Conservation (phyloP, 2,329 filamentous ascomycete species). For the Drechslera avenae region DNA sequence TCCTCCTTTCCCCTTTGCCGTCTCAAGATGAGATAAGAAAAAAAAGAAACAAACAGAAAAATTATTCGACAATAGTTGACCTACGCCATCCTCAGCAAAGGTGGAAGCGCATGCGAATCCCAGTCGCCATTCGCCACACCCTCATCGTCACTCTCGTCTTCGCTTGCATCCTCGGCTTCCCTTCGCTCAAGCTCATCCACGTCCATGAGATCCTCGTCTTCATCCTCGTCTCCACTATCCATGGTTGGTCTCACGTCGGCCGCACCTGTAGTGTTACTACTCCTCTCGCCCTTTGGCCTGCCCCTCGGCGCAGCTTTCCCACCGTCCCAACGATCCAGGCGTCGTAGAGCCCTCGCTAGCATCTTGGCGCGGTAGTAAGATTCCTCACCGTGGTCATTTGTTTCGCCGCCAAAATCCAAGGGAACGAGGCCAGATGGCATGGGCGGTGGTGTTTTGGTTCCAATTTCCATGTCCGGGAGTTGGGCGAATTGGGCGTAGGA, state of each 20-base stretch:
- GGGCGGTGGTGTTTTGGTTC: constrained; percentile 38
- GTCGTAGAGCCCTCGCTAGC: constrained; percentile 65
- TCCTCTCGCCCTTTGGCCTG: constrained; percentile 27
- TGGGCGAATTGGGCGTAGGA: constrained; percentile 33
- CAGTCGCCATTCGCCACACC: not conserved
- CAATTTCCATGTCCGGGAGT: constrained; percentile 46
- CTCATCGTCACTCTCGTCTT: constrained; percentile 27
- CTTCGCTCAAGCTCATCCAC: constrained; percentile 17
- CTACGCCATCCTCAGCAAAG: constrained; percentile 21
- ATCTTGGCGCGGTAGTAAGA: constrained; percentile 68
- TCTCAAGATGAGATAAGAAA: too few relatives aligned
- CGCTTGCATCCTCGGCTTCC: constrained; percentile 15
- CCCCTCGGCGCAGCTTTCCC: constrained; percentile 33
- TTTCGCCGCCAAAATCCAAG: constrained; percentile 59
- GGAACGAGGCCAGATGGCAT: constrained; percentile 63
- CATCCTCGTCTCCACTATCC: constrained; percentile 17
- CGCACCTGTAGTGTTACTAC: not conserved
- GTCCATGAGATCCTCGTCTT: constrained; percentile 19
- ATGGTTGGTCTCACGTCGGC: constrained; percentile 3
- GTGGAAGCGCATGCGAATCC: constrained; percentile 29
- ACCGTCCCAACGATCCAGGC: constrained; percentile 72
- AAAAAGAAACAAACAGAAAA: not conserved
- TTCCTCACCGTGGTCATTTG: constrained; percentile 79
- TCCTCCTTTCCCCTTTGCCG: too few relatives aligned
- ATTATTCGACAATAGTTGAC: not conserved